phyloP scores from a whole-genome alignment of 2,329 filamentous ascomycete genomes.

The Colletotrichum graminicola region DNA sequence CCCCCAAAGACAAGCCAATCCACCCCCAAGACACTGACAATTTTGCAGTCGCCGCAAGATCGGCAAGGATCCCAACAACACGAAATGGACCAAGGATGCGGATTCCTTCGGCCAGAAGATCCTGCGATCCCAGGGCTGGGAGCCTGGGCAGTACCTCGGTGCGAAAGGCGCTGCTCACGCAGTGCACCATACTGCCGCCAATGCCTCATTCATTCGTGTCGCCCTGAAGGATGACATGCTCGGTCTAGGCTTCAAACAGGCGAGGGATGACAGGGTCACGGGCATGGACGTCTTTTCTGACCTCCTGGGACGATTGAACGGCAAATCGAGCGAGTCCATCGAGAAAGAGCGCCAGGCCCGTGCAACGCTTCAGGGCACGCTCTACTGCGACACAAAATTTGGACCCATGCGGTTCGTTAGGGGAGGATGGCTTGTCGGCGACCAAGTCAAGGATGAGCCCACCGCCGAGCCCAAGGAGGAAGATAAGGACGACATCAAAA shows the following conservation, averaged over 20 bases:
- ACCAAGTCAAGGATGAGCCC: slow-evolving; percentile 64
- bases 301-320: slow-evolving; percentile 89
- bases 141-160: slow-evolving; percentile 85
- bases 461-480: slow-evolving; percentile 48
- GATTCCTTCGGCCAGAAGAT: slow-evolving; percentile 90
- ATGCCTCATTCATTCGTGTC: slow-evolving; percentile 87
- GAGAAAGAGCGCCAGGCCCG: slow-evolving; percentile 76
- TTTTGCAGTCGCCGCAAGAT: slow-evolving; percentile 71
- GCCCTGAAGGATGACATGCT: slow-evolving; percentile 90
- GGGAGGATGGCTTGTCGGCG: slow-evolving; percentile 78
- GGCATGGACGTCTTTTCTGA: slow-evolving; percentile 90
- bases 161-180: slow-evolving; percentile 81
- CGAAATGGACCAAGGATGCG: slow-evolving; percentile 87
- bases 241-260: slow-evolving; percentile 85
- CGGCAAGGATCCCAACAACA: slow-evolving; percentile 94
- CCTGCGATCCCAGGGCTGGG: slow-evolving; percentile 89
- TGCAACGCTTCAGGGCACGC: slow-evolving; percentile 77
- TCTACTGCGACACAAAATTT: slow-evolving; percentile 81
- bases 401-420: slow-evolving; percentile 87
- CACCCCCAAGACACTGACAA: background rate
- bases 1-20: background rate
- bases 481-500: slow-evolving; percentile 44
- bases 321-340: slow-evolving; percentile 80
- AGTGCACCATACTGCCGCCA: slow-evolving; percentile 82
- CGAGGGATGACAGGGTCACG: slow-evolving; percentile 81